phyloP scores from a whole-genome alignment of 2,329 filamentous ascomycete species.

The Scedosporium boydii region DNA sequence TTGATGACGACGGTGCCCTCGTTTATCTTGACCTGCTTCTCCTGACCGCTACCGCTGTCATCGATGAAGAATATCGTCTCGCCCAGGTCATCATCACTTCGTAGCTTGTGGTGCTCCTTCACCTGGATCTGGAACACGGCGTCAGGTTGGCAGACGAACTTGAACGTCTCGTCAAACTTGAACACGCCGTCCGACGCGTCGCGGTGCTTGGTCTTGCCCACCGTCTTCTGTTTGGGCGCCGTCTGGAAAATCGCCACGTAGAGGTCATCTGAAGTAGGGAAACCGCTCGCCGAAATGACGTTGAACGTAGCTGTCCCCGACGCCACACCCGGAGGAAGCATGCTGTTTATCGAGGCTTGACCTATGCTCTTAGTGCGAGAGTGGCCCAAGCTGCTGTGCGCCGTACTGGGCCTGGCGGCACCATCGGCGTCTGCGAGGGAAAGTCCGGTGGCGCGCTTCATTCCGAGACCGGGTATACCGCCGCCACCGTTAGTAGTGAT shows the following conservation, averaged over 20 bases:
- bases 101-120: slow-evolving; percentile 77
- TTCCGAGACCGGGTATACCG: slow-evolving; percentile 19
- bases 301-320: slow-evolving; percentile 72
- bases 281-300: slow-evolving; percentile 69
- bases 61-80: slow-evolving; percentile 89
- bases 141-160: slow-evolving; percentile 67
- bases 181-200: slow-evolving; percentile 61
- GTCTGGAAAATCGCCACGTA: slow-evolving; percentile 65
- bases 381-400: slow-evolving; percentile 23
- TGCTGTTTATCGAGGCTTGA: slow-evolving; percentile 58
- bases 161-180: slow-evolving; percentile 71
- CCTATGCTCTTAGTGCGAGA: slow-evolving; percentile 48
- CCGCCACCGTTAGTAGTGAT: slow-evolving; percentile 23
- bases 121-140: slow-evolving; percentile 78
- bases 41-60: slow-evolving; percentile 56
- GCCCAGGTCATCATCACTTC: slow-evolving; percentile 73
- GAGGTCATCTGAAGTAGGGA: slow-evolving; percentile 66
- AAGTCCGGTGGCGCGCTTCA: slow-evolving; percentile 30
- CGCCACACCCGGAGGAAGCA: slow-evolving; percentile 49
- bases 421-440: slow-evolving; percentile 19
- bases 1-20: slow-evolving; percentile 61
- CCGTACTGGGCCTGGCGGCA: neutral
- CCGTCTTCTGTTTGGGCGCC: slow-evolving; percentile 60
- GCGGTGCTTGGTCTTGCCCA: slow-evolving; percentile 88
- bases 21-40: slow-evolving; percentile 69